phyloP scores from a whole-genome alignment of 139 green algal genomes.

The Chlorella sp. region DNA sequence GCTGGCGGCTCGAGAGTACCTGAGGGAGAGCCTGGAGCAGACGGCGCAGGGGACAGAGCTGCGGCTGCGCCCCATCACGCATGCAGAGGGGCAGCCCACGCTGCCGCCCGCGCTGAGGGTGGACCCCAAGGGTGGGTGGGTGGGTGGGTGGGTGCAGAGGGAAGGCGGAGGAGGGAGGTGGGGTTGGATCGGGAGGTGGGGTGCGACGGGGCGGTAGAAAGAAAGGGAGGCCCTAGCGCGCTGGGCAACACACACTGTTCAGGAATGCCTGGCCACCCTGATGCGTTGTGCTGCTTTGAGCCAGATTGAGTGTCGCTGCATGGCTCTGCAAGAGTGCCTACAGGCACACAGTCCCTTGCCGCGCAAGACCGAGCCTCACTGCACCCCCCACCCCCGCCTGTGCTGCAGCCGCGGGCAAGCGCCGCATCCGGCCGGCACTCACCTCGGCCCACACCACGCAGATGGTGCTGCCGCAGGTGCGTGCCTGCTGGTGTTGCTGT shows the following conservation, averaged over 20 bases:
- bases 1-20: slow-evolving; percentile 10
- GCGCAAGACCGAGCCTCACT: background rate
- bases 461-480: slow-evolving; percentile 71
- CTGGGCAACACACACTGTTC: background rate
- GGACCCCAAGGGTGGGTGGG: background rate
- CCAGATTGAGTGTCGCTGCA: too few species aligned
- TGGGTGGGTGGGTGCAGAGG: too few species aligned
- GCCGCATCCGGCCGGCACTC: slow-evolving; percentile 53
- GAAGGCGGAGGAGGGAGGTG: too few species aligned
- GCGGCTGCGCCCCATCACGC: slow-evolving; percentile 76
- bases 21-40: slow-evolving; percentile 25
- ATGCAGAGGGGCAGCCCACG: slow-evolving; percentile 68
- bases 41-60: slow-evolving; percentile 35
- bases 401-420: slow-evolving; percentile 11
- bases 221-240: background rate
- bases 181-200: too few species aligned
- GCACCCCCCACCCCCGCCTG: background rate
- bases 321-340: too few species aligned
- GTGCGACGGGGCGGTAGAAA: too few species aligned
- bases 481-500: background rate
- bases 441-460: slow-evolving; percentile 84
- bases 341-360: background rate
- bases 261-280: background rate
- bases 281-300: background rate
- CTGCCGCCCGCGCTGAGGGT: slow-evolving; percentile 67